A percentile compares a stretch with the other conserved stretches of the same genome.
Conservation (phyloP, 345 rosid species). For the Salix koriyanagi region DNA sequence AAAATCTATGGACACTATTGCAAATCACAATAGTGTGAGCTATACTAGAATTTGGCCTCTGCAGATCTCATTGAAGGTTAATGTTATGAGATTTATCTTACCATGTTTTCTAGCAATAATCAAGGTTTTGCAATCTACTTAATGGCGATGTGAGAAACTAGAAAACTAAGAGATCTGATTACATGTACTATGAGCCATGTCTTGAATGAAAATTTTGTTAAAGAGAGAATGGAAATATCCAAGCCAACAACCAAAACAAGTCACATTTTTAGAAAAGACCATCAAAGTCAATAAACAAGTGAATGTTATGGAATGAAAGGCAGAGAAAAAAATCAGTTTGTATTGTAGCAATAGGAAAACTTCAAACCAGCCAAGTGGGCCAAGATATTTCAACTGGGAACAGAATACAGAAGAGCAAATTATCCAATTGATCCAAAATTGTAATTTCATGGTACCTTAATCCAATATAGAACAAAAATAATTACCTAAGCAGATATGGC, state of each 20-base stretch:
- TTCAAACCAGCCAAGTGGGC: constrained; percentile 6
- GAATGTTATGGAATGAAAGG: constrained; percentile 6
- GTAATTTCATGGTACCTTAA: background rate
- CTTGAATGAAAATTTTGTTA: background rate
- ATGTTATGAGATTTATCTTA: background rate
- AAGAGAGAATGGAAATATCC: background rate
- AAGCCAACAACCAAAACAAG: background rate
- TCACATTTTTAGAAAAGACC: background rate
- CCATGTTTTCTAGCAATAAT: background rate
- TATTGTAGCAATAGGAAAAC: background rate
- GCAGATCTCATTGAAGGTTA: background rate
- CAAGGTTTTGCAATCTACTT: background rate
- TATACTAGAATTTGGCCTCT: background rate
- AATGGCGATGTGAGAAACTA: background rate
- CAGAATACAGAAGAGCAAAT: background rate
- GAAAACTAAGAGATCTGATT: background rate
- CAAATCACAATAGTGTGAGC: background rate
- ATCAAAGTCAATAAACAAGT: constrained; percentile 16
- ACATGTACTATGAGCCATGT: background rate
- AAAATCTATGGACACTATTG: background rate
- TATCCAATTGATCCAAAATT: background rate
- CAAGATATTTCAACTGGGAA: constrained; percentile 3
- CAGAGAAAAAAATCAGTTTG: constrained; percentile 7
- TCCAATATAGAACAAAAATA: background rate
- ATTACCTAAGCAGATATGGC: constrained; percentile 94